phyloP scores from a whole-genome alignment of 306 rosid species.

The Trichosanthes cucumerina region DNA sequence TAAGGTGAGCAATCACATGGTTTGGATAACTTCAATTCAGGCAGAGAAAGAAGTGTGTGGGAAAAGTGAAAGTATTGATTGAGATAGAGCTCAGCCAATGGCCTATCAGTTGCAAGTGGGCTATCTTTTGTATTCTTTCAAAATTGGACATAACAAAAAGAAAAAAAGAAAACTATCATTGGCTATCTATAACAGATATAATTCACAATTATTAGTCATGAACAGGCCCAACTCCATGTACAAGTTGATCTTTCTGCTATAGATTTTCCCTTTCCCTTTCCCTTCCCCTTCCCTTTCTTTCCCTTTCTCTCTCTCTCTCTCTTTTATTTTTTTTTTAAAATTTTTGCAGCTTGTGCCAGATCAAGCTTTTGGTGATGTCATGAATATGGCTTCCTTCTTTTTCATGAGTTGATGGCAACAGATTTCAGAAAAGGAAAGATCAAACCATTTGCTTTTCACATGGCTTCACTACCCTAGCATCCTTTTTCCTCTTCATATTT shows the following conservation, averaged over 20 bases:
- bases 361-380: not conserved
- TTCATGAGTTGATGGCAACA: not conserved
- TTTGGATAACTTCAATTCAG: conserved; percentile 1
- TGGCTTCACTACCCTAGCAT: not conserved
- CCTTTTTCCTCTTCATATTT: not conserved
- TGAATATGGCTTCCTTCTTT: not conserved
- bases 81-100: not conserved
- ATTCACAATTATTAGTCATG: not conserved
- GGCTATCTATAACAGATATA: not conserved
- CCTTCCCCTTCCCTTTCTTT: not conserved
- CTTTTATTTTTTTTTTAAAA: too few species aligned
- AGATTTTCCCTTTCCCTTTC: not conserved
- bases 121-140: not conserved
- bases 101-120: not conserved
- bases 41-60: not conserved
- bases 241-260: not conserved
- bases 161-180: not conserved
- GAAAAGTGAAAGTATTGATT: not conserved
- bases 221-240: not conserved
- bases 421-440: not conserved
- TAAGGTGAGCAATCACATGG: not conserved
- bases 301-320: not conserved
- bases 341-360: not conserved
- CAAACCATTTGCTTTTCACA: conserved; percentile 1
- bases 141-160: not conserved